Evolutionary conservation across 805 yeast genomes (phyloP).

Genomic region (Kurtzmaniella cleridarum): DNA sequence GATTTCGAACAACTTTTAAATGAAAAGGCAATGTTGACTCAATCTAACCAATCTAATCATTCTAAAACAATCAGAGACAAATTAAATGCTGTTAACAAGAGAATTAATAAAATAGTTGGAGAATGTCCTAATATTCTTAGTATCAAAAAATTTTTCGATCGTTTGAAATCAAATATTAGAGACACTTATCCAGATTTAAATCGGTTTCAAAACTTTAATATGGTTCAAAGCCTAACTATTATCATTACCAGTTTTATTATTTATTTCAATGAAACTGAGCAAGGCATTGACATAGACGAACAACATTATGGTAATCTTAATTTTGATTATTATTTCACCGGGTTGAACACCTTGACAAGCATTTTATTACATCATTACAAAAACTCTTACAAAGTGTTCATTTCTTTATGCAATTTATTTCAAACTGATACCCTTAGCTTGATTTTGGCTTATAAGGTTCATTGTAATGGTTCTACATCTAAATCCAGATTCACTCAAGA

Average conservation of each 20-base stretch:
- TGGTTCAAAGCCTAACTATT: constrained; percentile 10
- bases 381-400: constrained; percentile 32
- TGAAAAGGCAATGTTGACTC: constrained; percentile 8
- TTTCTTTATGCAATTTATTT: constrained; percentile 34
- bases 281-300: constrained; percentile 11
- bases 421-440: constrained; percentile 21
- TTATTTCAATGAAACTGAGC: constrained; percentile 9
- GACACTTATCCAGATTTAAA: constrained; percentile 17
- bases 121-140: constrained; percentile 5
- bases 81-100: neutral
- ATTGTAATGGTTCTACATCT: neutral
- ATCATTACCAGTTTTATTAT: constrained; percentile 28
- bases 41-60: neutral
- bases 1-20: constrained; percentile 4
- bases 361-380: constrained; percentile 31
- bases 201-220: constrained; percentile 11
- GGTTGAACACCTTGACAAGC: constrained; percentile 36
- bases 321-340: constrained; percentile 24
- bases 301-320: constrained; percentile 2
- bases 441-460: constrained; percentile 9
- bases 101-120: constrained; percentile 4
- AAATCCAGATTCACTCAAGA: neutral
- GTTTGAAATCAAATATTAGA: constrained; percentile 11
- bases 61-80: neutral
- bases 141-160: constrained; percentile 6